phyloP scores from a whole-genome alignment of 2,329 filamentous ascomycete species.

The Cercospora brassicicola region DNA sequence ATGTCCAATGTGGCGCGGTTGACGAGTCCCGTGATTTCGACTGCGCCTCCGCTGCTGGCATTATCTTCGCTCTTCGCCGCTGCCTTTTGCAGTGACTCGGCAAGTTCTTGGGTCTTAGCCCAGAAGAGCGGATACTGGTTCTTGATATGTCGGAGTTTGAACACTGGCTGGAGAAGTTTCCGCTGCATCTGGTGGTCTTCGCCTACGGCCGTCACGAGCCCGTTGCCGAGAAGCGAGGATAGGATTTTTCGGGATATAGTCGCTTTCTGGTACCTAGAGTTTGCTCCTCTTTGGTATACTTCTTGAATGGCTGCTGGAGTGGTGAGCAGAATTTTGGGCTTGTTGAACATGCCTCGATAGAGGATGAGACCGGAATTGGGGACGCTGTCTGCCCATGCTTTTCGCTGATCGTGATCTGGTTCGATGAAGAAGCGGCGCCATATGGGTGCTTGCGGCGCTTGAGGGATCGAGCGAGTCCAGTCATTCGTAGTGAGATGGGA shows the following conservation, averaged over 20 bases:
- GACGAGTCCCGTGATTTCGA: not conserved
- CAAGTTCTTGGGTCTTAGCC: not conserved
- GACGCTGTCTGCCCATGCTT: not conserved
- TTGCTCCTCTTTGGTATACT: not conserved
- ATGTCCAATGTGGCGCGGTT: conserved; percentile 43
- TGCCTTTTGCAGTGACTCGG: not conserved
- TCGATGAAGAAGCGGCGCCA: not conserved
- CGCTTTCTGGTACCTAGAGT: conserved; percentile 13
- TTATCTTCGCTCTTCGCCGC: not conserved
- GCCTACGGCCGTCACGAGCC: conserved; percentile 18
- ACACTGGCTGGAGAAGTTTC: not conserved
- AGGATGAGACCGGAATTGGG: conserved; percentile 17
- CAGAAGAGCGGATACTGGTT: not conserved
- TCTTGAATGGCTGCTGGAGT: conserved; percentile 7
- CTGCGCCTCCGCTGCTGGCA: not conserved
- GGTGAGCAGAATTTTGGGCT: conserved; percentile 13
- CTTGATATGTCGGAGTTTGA: not conserved
- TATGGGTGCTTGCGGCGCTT: not conserved
- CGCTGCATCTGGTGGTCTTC: conserved; percentile 3
- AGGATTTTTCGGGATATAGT: conserved; percentile 4
- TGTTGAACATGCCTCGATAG: conserved; percentile 17
- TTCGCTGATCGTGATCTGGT: not conserved
- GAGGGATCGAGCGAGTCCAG: not conserved
- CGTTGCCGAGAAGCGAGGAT: conserved; percentile 15
- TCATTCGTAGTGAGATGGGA: not conserved